Evolutionary conservation across 768 basidiomycete genomes (phyloP), one percentile per base, ranked within the genome.

Genomic region (Krasilnikovozyma curviuscula): DNA sequence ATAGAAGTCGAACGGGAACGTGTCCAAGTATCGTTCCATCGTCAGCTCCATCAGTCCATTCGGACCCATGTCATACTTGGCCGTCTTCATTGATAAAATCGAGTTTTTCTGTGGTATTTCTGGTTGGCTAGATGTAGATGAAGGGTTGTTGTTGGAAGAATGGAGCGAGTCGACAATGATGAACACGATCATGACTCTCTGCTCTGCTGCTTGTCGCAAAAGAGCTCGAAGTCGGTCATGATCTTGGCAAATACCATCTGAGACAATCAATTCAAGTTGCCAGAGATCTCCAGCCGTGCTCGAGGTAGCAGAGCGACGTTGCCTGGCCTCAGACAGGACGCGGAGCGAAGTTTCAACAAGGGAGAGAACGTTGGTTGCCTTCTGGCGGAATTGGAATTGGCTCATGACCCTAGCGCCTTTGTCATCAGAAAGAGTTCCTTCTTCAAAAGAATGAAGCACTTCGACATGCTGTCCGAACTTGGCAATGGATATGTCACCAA

Each of bases 231-330:
- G 70, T 55, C 73, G 71, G 34, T 88, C 82, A 63, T 95, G 89
- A 60, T 93, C 83, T 62, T 97, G 86, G 61, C 89, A 97, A 56
- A 95, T 81, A n/a, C 93, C 93, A 58, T 98, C 93, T 14, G 88
- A 95, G 52, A 98, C 85, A 70, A 98, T 93, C 67, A 97, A 83
- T 63, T 95, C 76, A 46, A 98, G 72, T 62, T 98, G 93, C 93
- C 93, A 97, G 21, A 98, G 69, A 54, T 97, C 88, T 16, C 75
- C 73, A 6, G 79, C 73, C 4, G 77, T 72, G 18, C 58, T 56
- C 1, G 59, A 56, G 3, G 75, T 69, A 16, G 78, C 79, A 35
- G 70, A 62, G 37, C 75, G 73, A 21, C 71, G 70, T 56, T 83
- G 78, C 51, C 88, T 67, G 18, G 86, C 83, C n/a, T 70, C 70